These are phyloP conservation scores for Stereocaulon alpinum DNA, from an alignment of 495 filamentous ascomycete genomes.

Conservation along the genomic window DNA sequence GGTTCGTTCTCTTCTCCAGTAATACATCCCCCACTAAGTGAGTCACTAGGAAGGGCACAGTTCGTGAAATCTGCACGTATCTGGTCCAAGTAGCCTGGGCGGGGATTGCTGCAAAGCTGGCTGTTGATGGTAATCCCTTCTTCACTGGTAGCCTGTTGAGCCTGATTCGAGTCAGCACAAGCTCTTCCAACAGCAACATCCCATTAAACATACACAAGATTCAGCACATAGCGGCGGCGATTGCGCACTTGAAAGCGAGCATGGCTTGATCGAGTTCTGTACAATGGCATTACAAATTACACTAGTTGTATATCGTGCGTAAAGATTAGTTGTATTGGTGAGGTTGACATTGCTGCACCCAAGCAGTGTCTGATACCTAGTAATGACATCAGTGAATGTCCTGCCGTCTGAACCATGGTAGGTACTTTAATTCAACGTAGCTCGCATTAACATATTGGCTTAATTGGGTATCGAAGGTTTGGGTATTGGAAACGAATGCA, in stretches of 20 bases:
- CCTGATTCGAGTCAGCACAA: constrained; percentile 39
- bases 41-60: constrained; percentile 70
- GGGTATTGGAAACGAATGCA: constrained; percentile 60
- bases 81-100: constrained; percentile 54
- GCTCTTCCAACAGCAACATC: neutral
- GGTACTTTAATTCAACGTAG: constrained; percentile 69
- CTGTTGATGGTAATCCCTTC: constrained; percentile 67
- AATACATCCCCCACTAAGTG: constrained; percentile 67
- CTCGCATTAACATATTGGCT: constrained; percentile 59
- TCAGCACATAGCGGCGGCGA: constrained; percentile 80
- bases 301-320: constrained; percentile 88
- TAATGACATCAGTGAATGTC: constrained; percentile 19
- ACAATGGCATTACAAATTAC: constrained; percentile 92
- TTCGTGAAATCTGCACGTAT: constrained; percentile 89
- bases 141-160: constrained; percentile 77
- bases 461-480: constrained; percentile 70
- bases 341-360: constrained; percentile 73
- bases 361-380: constrained; percentile 63
- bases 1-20: constrained; percentile 70
- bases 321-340: constrained; percentile 71
- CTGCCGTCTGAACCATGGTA: constrained; percentile 4
- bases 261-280: constrained; percentile 73
- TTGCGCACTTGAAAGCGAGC: constrained; percentile 49
- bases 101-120: constrained; percentile 56
- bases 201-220: constrained; percentile 58